phyloP scores from a whole-genome alignment of 352 stramenopile genomes.

The Phytophthora brassicae region DNA sequence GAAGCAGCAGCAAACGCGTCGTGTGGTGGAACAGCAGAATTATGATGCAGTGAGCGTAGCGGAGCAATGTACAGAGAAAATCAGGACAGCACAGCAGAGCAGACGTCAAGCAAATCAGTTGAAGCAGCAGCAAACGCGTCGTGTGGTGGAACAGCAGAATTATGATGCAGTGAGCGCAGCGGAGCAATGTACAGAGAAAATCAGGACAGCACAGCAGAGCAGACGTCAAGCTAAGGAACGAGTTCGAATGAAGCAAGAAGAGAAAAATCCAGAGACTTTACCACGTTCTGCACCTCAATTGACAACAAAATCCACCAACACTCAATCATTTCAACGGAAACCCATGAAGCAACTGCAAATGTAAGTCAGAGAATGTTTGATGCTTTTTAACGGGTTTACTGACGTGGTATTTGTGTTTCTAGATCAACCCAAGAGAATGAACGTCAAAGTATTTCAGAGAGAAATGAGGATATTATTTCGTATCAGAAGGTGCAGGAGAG shows the following conservation, averaged over 20 bases:
- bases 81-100: conserved; percentile 39
- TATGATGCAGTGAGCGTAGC: conserved; percentile 14
- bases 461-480: conserved; percentile 27
- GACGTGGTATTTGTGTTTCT: conserved; percentile 1
- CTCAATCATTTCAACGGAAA: conserved; percentile 14
- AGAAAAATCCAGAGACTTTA: conserved; percentile 7
- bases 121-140: conserved; percentile 31
- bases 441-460: background rate
- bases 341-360: conserved; percentile 5
- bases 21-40: conserved; percentile 23
- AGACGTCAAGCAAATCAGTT: conserved; percentile 45
- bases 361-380: conserved; percentile 1
- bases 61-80: conserved; percentile 34
- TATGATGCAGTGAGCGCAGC: conserved; percentile 14
- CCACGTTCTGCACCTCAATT: background rate
- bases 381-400: background rate
- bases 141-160: conserved; percentile 23
- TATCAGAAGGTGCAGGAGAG: conserved; percentile 41
- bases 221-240: conserved; percentile 50
- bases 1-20: conserved; percentile 31
- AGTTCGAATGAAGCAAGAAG: conserved; percentile 31
- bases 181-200: conserved; percentile 34
- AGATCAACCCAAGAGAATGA: conserved; percentile 11
- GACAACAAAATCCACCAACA: background rate
- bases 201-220: conserved; percentile 39